A percentile compares a stretch with the other conserved stretches of the same genome.
phyloP scores from a whole-genome alignment of 2,329 filamentous ascomycete species.

The Ploettnerulaceae sp. region DNA sequence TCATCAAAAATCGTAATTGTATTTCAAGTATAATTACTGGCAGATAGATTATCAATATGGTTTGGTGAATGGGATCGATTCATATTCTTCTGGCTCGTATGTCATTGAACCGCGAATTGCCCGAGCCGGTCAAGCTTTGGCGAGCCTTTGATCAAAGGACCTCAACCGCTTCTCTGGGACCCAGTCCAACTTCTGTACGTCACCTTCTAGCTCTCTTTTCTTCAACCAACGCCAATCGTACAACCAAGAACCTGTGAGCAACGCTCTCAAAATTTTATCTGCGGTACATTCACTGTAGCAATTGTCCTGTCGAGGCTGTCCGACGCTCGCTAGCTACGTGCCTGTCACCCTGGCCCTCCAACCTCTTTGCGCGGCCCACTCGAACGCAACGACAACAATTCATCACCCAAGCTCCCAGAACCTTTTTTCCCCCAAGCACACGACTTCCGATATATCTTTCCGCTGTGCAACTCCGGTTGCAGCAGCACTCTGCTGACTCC shows the following conservation, averaged over 20 bases:
- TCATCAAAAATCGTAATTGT: too few relatives aligned
- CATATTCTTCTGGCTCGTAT: slow-evolving; percentile 1
- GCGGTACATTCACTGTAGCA: too few relatives aligned
- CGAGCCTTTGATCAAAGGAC: not conserved
- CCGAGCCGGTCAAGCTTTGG: not conserved
- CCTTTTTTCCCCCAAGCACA: not conserved
- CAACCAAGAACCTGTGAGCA: too few relatives aligned
- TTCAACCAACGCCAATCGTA: not conserved
- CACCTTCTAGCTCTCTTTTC: not conserved
- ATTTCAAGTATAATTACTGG: too few relatives aligned
- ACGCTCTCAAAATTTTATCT: too few relatives aligned
- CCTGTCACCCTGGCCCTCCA: too few relatives aligned
- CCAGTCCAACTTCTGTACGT: not conserved
- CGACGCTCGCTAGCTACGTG: too few relatives aligned
- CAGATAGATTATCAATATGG: too few relatives aligned
- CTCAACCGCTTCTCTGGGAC: not conserved
- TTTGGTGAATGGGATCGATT: too few relatives aligned
- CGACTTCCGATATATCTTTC: slow-evolving; percentile 9
- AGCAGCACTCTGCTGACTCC: slow-evolving; percentile 15
- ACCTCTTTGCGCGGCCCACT: too few relatives aligned
- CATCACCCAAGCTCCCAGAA: not conserved
- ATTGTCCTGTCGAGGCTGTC: too few relatives aligned
- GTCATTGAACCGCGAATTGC: not conserved
- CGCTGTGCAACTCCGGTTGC: slow-evolving; percentile 27
- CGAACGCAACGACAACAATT: not conserved